Base-by-base conservation (phyloP, 768 basidiomycete genomes). In the Auriculariales sp. region DNA sequence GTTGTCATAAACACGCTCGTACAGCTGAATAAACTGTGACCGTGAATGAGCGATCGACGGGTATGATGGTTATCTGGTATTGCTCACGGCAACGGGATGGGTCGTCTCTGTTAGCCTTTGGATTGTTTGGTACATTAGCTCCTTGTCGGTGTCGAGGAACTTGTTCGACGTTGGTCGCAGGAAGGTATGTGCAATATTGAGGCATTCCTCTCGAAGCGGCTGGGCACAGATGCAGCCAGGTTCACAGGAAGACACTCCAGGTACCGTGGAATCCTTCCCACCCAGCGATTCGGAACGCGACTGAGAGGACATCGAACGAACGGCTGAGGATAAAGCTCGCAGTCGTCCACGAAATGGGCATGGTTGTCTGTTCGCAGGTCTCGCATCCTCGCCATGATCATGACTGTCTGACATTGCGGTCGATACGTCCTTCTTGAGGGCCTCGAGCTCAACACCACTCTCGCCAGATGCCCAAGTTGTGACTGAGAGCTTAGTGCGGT, bases 41-140 rank as follows among this genome's bases (percentile, higher is more conserved):
- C 17, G 28, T 22, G 14, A 17, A 22, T 22, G 19, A 22, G 39
- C 9, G 5, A 25, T 10, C 10, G 22, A 36, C 33, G 44, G 9
- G 11, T 32, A 28, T 28, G 9, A 30, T 3, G 25, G 24, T 2
- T 30, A 32, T 28, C 30, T 7, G 4, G 32, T 27, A 27, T 32
- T 14, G 50, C 61, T 56, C 48, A 68, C 67, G 10, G 61, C 60
- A 55, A 68, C 63, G 3, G 68, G 68, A 55, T 70, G 67, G 4
- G 60, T 66, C 49, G 53, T 63, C 29, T 54, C 47, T 0, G 59
- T 57, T 10, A 66, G 54, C 36, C 61, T 57, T 15, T 55, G 53
- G 31, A 69, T 57, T 3, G 60, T 55, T 3, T 56, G 56, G 29
- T 66, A 58, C 14, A 66, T 62, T 6, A 64, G 44, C 11, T 30